phyloP scores from a whole-genome alignment of 768 basidiomycete species.

The Rhodotorula graminis region DNA sequence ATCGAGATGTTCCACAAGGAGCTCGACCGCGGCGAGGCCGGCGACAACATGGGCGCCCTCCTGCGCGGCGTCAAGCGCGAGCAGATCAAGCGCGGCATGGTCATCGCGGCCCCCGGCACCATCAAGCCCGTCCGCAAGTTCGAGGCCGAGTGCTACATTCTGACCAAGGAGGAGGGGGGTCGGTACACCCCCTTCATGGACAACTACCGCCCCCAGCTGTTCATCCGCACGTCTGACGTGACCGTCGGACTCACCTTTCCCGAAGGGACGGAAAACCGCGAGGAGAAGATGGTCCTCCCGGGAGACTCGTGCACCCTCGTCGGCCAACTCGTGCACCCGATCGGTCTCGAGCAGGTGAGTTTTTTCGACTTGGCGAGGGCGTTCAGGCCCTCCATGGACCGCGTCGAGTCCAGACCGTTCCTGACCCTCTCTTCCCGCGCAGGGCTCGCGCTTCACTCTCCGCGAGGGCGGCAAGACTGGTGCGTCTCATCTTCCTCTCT shows the following conservation, averaged over 20 bases:
- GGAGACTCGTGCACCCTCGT: slow-evolving; percentile 93
- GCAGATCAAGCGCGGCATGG: slow-evolving; percentile 86
- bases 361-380: no score
- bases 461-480: slow-evolving; percentile 75
- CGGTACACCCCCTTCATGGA: slow-evolving; percentile 67
- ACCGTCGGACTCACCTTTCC: slow-evolving; percentile 82
- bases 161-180: slow-evolving; percentile 76
- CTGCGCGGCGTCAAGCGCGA: slow-evolving; percentile 96
- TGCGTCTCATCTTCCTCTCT: slow-evolving; percentile 49
- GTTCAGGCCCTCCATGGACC: no score
- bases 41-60: slow-evolving; percentile 98
- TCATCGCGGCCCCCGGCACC: slow-evolving; percentile 78
- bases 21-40: slow-evolving; percentile 93
- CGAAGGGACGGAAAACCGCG: slow-evolving; percentile 65
- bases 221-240: slow-evolving; percentile 90
- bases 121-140: slow-evolving; percentile 95
- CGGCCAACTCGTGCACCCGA: slow-evolving; percentile 62
- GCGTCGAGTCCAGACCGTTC: not conserved
- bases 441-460: slow-evolving; percentile 24
- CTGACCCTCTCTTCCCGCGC: not conserved
- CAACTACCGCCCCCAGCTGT: slow-evolving; percentile 88
- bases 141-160: slow-evolving; percentile 82
- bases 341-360: slow-evolving; percentile 75
- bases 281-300: slow-evolving; percentile 71
- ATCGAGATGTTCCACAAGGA: slow-evolving; percentile 99